These are phyloP conservation scores for Pichia sp. DNA, from an alignment of 1,139 yeast species.

Conservation along the genomic window DNA sequence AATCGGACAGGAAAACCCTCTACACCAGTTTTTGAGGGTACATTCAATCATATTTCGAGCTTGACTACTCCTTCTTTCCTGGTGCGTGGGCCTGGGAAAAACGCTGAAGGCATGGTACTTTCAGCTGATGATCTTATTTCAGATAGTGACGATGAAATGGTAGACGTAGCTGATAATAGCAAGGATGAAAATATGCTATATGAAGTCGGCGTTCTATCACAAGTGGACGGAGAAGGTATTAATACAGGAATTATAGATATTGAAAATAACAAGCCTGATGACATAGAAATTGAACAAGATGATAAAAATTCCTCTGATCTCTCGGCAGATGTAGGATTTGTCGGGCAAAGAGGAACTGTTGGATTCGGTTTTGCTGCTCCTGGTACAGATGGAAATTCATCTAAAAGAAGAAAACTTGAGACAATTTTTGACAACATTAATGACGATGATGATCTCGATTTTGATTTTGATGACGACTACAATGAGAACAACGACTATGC, in stretches of 20 bases:
- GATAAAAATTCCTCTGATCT: background rate
- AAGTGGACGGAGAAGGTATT: background rate
- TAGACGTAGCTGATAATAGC: slow-evolving; percentile 3
- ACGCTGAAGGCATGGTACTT: slow-evolving; percentile 1
- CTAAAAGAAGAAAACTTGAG: slow-evolving; percentile 23
- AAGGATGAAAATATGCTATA: background rate
- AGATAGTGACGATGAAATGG: slow-evolving; percentile 26
- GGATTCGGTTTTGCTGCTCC: slow-evolving; percentile 17
- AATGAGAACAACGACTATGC: slow-evolving; percentile 18
- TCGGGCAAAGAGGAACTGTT: slow-evolving; percentile 2
- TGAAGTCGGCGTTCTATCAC: background rate
- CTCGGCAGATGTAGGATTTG: background rate
- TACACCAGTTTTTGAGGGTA: background rate
- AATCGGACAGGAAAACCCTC: background rate
- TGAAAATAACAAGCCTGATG: slow-evolving; percentile 7
- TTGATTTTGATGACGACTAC: slow-evolving; percentile 20
- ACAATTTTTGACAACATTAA: slow-evolving; percentile 13
- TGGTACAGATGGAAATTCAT: slow-evolving; percentile 23
- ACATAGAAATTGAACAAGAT: slow-evolving; percentile 2
- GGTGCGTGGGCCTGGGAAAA: slow-evolving; percentile 9
- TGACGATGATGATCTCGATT: slow-evolving; percentile 15
- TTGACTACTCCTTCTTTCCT: slow-evolving; percentile 12
- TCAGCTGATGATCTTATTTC: slow-evolving; percentile 19
- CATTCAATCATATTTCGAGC: slow-evolving; percentile 1
- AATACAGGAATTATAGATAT: background rate